phyloP scores from a whole-genome alignment of 1,284 basidiomycete genomes.

The Lignosus rhinocerotis region DNA sequence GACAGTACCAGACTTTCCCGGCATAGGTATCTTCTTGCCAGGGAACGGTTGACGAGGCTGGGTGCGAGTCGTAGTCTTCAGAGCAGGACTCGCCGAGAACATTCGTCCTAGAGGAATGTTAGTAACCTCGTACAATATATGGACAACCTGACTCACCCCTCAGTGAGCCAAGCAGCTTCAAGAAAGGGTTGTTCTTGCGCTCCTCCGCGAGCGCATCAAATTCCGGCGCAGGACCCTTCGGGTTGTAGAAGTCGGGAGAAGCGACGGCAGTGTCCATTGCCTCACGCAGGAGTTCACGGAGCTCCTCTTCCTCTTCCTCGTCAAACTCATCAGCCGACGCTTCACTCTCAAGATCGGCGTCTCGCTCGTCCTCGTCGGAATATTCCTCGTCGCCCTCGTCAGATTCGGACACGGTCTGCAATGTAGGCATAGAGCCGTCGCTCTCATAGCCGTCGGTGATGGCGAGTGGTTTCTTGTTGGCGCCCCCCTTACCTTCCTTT shows the following conservation, averaged over 20 bases:
- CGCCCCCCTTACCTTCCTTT: conserved; percentile 30
- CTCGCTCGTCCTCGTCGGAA: conserved; percentile 38
- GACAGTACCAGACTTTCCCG: conserved; percentile 9
- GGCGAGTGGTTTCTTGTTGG: conserved; percentile 44
- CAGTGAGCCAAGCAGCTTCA: conserved; percentile 69
- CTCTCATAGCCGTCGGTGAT: conserved; percentile 49
- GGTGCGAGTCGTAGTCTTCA: conserved; percentile 43
- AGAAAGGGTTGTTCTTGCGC: conserved; percentile 68
- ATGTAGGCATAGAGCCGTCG: conserved; percentile 59
- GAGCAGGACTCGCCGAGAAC: conserved; percentile 63
- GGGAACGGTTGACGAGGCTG: conserved; percentile 29
- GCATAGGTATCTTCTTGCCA: conserved; percentile 15
- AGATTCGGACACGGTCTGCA: conserved; percentile 63
- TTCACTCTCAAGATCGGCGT: conserved; percentile 41
- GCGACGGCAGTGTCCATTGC: conserved; percentile 70
- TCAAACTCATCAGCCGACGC: conserved; percentile 54
- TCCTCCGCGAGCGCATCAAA: conserved; percentile 48
- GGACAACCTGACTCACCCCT: conserved; percentile 47
- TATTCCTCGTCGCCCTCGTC: conserved; percentile 42
- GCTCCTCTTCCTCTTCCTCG: conserved; percentile 65
- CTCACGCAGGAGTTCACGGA: conserved; percentile 60
- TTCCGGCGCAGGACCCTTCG: conserved; percentile 40
- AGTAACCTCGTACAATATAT: background rate
- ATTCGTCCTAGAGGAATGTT: conserved; percentile 53
- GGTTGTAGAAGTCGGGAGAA: conserved; percentile 54